Evolutionary conservation across 352 stramenopile genomes (phyloP), one percentile per base, ranked within the genome.

Genomic region (Globisporangium mamillatum): DNA sequence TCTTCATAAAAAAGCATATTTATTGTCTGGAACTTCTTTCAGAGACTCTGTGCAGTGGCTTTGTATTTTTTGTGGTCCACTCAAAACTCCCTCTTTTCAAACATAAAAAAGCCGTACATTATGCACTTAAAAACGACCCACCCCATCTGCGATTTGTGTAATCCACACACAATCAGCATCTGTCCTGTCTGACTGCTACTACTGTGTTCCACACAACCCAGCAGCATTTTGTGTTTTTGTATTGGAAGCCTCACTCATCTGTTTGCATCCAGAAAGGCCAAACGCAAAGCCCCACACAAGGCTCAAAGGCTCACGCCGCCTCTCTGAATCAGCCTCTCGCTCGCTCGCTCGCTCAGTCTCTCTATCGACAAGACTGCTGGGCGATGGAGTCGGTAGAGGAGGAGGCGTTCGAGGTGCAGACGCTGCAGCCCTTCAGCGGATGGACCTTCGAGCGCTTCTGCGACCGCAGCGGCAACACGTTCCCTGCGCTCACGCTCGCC

Each of bases 381-480:
- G 18, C 27, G 18, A 90, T 94, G 76, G 78, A 92, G 73, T 83
- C 81, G 22, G 80, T 86, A 20, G 78, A 92, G 24, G 88, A 96
- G 61, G 88, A 96, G 67, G 86, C 83, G 22, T 96, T 93, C 66
- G 88, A 96, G 66, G 84, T 96, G 74, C 86, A 96, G 71, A 76
- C 77, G 48, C 76, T 93, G 68, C 85, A 94, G 72, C 88, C 88
- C 29, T 96, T 94, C 70, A 80, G 90, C 60, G 84, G 84, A 16
- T 94, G 86, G 86, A 66, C 78, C 34, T 87, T 89, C 57, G 86
- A 94, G 70, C 84, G 86, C 61, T 92, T 93, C 68, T 92, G 82
- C 48, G 86, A 94, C 72, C 84, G 85, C 68, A 91, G 77, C 27
- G 86, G 86, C 55, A 92, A 92, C 65, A 86, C 81, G 24, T 92